These are phyloP conservation scores for Atkinsonella texensis DNA, from an alignment of 2,329 filamentous ascomycete genomes.

Conservation along the genomic window DNA sequence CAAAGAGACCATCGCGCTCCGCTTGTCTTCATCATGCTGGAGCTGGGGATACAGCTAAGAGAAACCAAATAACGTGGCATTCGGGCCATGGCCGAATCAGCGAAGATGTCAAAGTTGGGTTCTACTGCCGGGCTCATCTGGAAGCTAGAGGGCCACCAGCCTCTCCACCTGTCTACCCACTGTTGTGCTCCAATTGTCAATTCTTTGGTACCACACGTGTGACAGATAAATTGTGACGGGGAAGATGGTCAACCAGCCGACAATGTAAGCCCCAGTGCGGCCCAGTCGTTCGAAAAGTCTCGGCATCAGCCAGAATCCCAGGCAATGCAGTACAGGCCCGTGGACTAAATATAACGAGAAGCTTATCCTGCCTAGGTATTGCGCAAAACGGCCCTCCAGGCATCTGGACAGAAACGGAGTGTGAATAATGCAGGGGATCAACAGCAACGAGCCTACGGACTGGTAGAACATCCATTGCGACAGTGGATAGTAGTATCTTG, in stretches of 20 bases:
- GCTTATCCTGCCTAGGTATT: slow-evolving; percentile 27
- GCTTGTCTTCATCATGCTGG: too few species aligned
- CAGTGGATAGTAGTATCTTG: slow-evolving; percentile 24
- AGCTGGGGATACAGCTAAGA: too few species aligned
- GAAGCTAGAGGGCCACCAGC: background rate
- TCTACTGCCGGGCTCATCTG: background rate
- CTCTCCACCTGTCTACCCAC: slow-evolving; percentile 25
- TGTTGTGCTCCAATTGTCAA: slow-evolving; percentile 25
- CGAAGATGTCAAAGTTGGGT: too few species aligned
- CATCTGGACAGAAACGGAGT: slow-evolving; percentile 16
- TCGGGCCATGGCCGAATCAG: too few species aligned
- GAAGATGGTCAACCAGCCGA: slow-evolving; percentile 22
- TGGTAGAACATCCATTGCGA: slow-evolving; percentile 29
- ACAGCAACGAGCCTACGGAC: slow-evolving; percentile 23
- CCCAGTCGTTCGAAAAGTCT: slow-evolving; percentile 26
- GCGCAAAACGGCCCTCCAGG: slow-evolving; percentile 20
- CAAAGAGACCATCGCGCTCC: too few species aligned
- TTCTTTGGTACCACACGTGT: slow-evolving; percentile 22
- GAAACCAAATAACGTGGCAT: too few species aligned
- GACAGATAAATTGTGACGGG: slow-evolving; percentile 22
- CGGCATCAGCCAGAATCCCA: slow-evolving; percentile 47
- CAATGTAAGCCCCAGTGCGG: slow-evolving; percentile 14
- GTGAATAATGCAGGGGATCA: slow-evolving; percentile 23
- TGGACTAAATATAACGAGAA: slow-evolving; percentile 31
- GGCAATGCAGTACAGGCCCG: slow-evolving; percentile 44